A percentile compares a stretch with the other conserved stretches of the same genome.
Conservation (phyloP, 2,329 filamentous ascomycete species). For the Colletotrichum karsti region DNA sequence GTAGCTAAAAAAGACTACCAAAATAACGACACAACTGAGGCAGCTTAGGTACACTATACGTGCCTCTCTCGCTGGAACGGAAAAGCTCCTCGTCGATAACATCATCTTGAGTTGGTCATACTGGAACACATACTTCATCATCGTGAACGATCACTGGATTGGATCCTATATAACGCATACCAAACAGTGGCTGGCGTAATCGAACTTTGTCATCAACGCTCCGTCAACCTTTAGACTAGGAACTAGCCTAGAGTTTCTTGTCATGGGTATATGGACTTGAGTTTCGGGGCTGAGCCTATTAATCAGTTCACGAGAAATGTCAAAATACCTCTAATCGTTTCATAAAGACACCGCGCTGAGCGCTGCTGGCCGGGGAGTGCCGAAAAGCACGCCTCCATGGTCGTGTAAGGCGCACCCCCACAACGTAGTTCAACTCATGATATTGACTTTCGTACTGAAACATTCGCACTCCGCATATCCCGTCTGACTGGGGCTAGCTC, state of each 20-base stretch:
- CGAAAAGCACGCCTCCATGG: too few relatives aligned
- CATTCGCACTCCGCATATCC: not conserved
- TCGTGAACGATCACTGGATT: not conserved
- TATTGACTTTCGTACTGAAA: slow-evolving; percentile 11
- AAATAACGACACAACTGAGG: not conserved
- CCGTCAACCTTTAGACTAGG: not conserved
- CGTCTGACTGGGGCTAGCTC: not conserved
- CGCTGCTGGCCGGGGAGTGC: too few relatives aligned
- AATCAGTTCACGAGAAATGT: not conserved
- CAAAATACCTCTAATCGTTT: not conserved
- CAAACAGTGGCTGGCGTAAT: not conserved
- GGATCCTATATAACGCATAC: not conserved
- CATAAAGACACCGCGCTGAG: not conserved
- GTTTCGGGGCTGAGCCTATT: not conserved
- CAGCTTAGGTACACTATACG: slow-evolving; percentile 1
- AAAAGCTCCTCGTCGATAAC: not conserved
- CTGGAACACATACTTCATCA: too few relatives aligned
- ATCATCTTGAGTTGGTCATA: not conserved
- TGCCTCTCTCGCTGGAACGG: not conserved
- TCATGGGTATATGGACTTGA: slow-evolving; percentile 2
- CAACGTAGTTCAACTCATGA: slow-evolving; percentile 12
- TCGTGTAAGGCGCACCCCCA: too few relatives aligned
- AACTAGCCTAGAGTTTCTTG: not conserved
- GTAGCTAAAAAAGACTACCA: not conserved
- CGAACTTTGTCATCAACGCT: not conserved